Conservation (phyloP, 176 grass and related monocot species). For the Musa schizocarpa region DNA sequence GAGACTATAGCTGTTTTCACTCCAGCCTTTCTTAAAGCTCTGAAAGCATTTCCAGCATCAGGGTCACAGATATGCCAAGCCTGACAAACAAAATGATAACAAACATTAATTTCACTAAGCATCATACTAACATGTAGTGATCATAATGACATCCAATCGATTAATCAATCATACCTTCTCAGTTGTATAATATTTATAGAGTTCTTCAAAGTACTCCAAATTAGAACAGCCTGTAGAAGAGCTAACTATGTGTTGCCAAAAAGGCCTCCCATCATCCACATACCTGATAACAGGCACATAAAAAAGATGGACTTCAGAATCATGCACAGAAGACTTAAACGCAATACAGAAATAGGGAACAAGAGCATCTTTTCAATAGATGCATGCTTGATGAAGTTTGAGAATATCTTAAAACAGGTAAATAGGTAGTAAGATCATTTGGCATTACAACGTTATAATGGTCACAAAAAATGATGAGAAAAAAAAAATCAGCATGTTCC, state of each 20-base stretch:
- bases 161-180: constrained; percentile 50
- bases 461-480: too few relatives aligned
- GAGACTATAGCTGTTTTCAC: constrained; percentile 90
- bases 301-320: not conserved
- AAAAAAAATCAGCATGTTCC: too few relatives aligned
- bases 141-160: not conserved
- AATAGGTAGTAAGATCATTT: too few relatives aligned
- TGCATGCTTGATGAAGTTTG: too few relatives aligned
- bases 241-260: constrained; percentile 88
- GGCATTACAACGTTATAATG: too few relatives aligned
- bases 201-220: constrained; percentile 85
- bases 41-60: constrained; percentile 66
- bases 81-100: constrained; percentile 34
- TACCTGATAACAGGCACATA: constrained; percentile 42
- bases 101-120: constrained; percentile 16
- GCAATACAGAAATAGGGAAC: too few relatives aligned
- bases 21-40: constrained; percentile 67
- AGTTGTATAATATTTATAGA: constrained; percentile 86
- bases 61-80: constrained; percentile 89
- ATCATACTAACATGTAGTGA: not conserved
- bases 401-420: too few relatives aligned
- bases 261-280: constrained; percentile 86
- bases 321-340: too few relatives aligned
- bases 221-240: constrained; percentile 87
- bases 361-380: too few relatives aligned